These are phyloP conservation scores for Fraxinus platypoda DNA, from an alignment of 305 asterid genomes.

Conservation along the genomic window DNA sequence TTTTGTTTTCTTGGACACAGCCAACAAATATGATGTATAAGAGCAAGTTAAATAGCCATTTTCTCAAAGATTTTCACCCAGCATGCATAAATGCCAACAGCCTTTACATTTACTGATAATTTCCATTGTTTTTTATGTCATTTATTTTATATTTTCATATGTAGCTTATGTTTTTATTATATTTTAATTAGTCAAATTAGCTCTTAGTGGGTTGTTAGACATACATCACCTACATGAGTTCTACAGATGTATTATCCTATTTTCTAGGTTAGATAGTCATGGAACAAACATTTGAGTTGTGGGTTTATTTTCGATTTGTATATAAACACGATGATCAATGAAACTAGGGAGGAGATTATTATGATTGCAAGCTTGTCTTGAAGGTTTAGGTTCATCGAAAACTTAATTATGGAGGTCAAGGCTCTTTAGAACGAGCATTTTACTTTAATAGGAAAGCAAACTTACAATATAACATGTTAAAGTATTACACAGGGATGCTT, in stretches of 20 bases:
- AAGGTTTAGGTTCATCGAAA: not conserved
- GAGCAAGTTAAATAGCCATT: not conserved
- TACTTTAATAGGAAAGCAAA: not conserved
- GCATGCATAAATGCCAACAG: not conserved
- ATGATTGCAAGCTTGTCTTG: not conserved
- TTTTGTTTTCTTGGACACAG: too few species aligned
- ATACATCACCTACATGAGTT: not conserved
- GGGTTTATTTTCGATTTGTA: not conserved
- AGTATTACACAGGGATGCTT: not conserved
- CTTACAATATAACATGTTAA: not conserved
- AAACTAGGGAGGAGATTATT: not conserved
- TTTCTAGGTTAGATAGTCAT: too few species aligned
- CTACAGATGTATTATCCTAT: not conserved
- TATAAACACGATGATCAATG: not conserved
- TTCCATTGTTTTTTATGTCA: not conserved
- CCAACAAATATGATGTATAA: not conserved
- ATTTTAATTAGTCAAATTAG: not conserved
- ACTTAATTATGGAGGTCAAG: not conserved
- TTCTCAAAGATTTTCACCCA: not conserved
- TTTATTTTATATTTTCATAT: not conserved
- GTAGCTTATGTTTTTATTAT: not conserved
- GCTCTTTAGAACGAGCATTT: not conserved
- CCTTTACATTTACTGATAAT: not conserved
- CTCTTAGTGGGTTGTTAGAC: not conserved
- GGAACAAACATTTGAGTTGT: not conserved